Evolutionary conservation across 371 early-diverging fungal species (phyloP).

Genomic region (Synchytrium microbalum): DNA sequence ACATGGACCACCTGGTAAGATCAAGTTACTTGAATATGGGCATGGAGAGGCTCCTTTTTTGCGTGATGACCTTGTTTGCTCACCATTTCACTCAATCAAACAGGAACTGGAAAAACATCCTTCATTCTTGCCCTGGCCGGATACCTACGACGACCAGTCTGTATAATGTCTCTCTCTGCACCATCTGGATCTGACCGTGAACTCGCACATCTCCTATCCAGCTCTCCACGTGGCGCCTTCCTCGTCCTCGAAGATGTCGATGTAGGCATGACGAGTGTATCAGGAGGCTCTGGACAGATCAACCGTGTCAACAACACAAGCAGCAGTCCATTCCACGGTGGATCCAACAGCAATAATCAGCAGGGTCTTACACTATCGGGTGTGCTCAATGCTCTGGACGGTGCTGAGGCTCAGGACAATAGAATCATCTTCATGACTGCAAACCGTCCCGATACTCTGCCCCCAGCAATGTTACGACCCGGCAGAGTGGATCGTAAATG

Average conservation of each 20-base stretch:
- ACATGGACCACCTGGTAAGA: constrained; percentile 18
- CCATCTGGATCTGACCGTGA: constrained; percentile 47
- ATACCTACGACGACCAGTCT: not conserved
- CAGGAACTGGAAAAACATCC: constrained; percentile 18
- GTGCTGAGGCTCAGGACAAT: constrained; percentile 63
- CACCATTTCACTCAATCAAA: too few species aligned
- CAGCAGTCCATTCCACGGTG: constrained; percentile 33
- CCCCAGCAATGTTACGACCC: constrained; percentile 59
- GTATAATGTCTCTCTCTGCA: constrained; percentile 35
- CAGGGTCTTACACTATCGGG: constrained; percentile 39
- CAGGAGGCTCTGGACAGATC: constrained; percentile 17
- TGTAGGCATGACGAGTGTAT: constrained; percentile 11
- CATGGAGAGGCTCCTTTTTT: too few species aligned
- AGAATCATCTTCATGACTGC: constrained; percentile 76
- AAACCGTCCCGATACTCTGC: constrained; percentile 53
- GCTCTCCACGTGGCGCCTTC: constrained; percentile 35
- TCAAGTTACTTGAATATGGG: too few species aligned
- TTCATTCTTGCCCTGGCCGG: constrained; percentile 9
- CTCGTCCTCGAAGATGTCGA: constrained; percentile 9
- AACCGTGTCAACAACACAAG: not conserved
- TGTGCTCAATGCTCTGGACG: constrained; percentile 77
- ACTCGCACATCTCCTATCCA: constrained; percentile 42
- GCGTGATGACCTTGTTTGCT: too few species aligned
- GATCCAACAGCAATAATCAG: constrained; percentile 22
- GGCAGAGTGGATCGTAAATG: constrained; percentile 35